Conservation (phyloP, 139 green algal genomes). For the Haematococcus lacustris region DNA sequence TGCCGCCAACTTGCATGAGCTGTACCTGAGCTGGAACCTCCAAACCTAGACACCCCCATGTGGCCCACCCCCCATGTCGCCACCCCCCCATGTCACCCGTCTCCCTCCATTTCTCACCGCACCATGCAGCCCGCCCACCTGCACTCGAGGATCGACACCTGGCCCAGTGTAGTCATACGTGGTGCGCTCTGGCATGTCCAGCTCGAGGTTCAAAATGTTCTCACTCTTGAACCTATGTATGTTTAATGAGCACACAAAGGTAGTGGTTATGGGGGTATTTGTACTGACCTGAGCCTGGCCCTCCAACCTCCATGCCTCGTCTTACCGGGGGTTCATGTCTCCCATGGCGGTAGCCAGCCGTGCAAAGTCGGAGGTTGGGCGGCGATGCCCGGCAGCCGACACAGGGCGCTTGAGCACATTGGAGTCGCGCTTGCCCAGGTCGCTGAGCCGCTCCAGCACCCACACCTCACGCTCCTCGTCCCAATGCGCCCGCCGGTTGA, state of each 20-base stretch:
- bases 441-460: slow-evolving; percentile 47
- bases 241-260: neutral
- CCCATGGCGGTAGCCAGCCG: slow-evolving; percentile 50
- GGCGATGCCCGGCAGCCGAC: slow-evolving; percentile 17
- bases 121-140: slow-evolving; percentile 32
- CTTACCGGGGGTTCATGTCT: slow-evolving; percentile 59
- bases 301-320: neutral
- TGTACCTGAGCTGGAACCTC: too few species aligned
- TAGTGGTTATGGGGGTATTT: neutral
- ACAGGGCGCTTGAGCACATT: slow-evolving; percentile 14
- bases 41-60: too few species aligned
- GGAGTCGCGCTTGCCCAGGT: slow-evolving; percentile 23
- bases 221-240: slow-evolving; percentile 30
- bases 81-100: too few species aligned
- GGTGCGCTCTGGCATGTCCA: slow-evolving; percentile 65
- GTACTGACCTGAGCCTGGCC: neutral
- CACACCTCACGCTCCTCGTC: slow-evolving; percentile 59
- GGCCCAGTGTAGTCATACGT: slow-evolving; percentile 52
- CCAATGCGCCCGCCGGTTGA: slow-evolving; percentile 56
- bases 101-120: too few species aligned
- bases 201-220: slow-evolving; percentile 68
- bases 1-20: too few species aligned
- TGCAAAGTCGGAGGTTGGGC: slow-evolving; percentile 47
- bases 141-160: slow-evolving; percentile 37
- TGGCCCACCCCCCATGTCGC: too few species aligned